Evolutionary conservation across 2,329 filamentous ascomycete genomes (phyloP).

Genomic region (Tricladium varicosporioides): DNA sequence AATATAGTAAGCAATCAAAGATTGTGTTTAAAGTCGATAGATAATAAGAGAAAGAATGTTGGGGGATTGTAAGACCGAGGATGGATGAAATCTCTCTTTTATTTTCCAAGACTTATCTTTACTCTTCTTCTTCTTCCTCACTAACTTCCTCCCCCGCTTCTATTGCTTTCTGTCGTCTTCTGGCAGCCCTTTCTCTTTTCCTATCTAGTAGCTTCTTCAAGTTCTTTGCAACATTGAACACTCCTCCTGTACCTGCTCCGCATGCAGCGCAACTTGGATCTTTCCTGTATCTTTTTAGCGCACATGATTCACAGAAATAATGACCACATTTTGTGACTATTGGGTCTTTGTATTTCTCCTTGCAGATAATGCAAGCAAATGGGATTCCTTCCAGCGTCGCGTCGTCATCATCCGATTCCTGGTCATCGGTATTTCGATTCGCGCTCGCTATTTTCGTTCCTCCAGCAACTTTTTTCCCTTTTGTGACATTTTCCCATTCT

Average conservation of each 20-base stretch:
- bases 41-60: too few species aligned
- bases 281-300: conserved; percentile 80
- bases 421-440: conserved; percentile 36
- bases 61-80: too few species aligned
- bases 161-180: conserved; percentile 49
- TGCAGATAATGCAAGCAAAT: conserved; percentile 36
- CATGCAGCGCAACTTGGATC: conserved; percentile 86
- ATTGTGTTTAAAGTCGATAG: too few species aligned
- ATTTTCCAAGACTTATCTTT: conserved; percentile 3
- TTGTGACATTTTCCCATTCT: conserved; percentile 87
- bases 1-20: too few species aligned
- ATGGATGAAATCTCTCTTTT: too few species aligned
- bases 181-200: conserved; percentile 58
- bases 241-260: conserved; percentile 78
- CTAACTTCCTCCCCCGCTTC: conserved; percentile 51
- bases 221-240: conserved; percentile 85
- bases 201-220: conserved; percentile 72
- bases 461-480: conserved; percentile 60
- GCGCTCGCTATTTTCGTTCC: conserved; percentile 47
- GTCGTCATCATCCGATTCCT: conserved; percentile 44
- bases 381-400: conserved; percentile 33
- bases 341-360: conserved; percentile 52
- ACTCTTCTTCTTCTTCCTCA: conserved; percentile 42
- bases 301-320: conserved; percentile 93
- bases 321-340: conserved; percentile 89